Conservation (phyloP, 306 rosid species). For the Cicer chorassanicum region DNA sequence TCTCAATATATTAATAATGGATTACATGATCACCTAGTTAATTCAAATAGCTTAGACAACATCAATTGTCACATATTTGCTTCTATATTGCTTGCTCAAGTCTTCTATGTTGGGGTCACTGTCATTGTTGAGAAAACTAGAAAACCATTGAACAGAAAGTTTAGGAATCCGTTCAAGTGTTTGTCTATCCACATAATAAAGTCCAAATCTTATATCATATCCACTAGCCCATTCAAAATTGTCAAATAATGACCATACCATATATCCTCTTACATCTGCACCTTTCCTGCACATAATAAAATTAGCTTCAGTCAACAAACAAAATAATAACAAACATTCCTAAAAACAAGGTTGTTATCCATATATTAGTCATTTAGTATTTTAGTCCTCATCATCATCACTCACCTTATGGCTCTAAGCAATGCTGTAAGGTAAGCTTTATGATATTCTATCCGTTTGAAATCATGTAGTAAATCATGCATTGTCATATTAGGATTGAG, state of each 20-base stretch:
- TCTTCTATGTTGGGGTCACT: constrained; percentile 14
- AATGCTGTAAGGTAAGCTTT: constrained; percentile 61
- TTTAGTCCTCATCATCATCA: not conserved
- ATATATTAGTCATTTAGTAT: not conserved
- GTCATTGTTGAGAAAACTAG: constrained; percentile 53
- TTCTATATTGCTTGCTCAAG: constrained; percentile 6
- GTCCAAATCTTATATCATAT: constrained; percentile 56
- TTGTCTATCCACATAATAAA: constrained; percentile 55
- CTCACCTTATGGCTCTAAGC: constrained; percentile 63
- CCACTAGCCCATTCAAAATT: constrained; percentile 68
- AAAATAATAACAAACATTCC: not conserved
- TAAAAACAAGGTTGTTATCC: not conserved
- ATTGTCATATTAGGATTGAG: constrained; percentile 1
- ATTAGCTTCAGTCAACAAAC: constrained; percentile 6
- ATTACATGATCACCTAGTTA: not conserved
- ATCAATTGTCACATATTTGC: constrained; percentile 8
- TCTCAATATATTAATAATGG: not conserved
- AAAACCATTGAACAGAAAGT: constrained; percentile 64
- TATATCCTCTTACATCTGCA: constrained; percentile 75
- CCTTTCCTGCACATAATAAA: constrained; percentile 55
- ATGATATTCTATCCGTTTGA: constrained; percentile 57
- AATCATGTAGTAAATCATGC: constrained; percentile 53
- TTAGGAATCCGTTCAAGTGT: constrained; percentile 63
- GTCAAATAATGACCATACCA: constrained; percentile 71
- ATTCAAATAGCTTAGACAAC: constrained; percentile 36